Evolutionary conservation across 805 yeast genomes (phyloP), one percentile per base, ranked within the genome.

Genomic region (Sporopachydermia lactativora): DNA sequence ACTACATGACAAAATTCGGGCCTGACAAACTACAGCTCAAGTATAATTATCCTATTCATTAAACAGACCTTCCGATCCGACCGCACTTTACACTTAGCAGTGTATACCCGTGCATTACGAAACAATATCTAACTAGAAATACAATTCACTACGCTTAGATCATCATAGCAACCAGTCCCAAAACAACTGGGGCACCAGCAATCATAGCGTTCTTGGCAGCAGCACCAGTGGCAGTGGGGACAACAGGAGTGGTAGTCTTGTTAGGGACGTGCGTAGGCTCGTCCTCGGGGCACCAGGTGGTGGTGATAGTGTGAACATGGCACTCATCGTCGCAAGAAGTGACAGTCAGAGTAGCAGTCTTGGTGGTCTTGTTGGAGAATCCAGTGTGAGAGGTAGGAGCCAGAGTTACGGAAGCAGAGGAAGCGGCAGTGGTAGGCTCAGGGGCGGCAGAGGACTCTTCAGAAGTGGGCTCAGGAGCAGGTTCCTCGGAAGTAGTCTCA

Each of bases 391-490:
- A 8, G n/a, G 31, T 24, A 24, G 31, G 28, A n/a, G 41, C 18
- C 24, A 38, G 15, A 11, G 39, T 16, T 6, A 17, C 17, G 4
- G 16, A 17, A 14, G n/a, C 39, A 37, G 39, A 5, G 15, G 5
- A 14, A 11, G 37, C 15, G 17, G 37, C 14, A 14, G 41, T 39
- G 3, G 40, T 42, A 13, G 35, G 13, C 31, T 24, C 31, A 24
- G 31, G 31, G 31, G 31, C 31, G 8, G 8, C 39, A 44, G 42
- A 40, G 18, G 37, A 35, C 19, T 42, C 44, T 13, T 34, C 17
- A 24, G 31, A 24, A n/a, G 31, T 24, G 8, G 8, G 13, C n/a
- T 24, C 31, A 24, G 31, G 13, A 24, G 31, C 31, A 24, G 31
- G 31, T 8, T 8, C 31, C n/a, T 24, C 31, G n/a, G 31, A 8